These are phyloP conservation scores for Lentinula guzmanii DNA, from an alignment of 768 basidiomycete species.

Conservation along the genomic window DNA sequence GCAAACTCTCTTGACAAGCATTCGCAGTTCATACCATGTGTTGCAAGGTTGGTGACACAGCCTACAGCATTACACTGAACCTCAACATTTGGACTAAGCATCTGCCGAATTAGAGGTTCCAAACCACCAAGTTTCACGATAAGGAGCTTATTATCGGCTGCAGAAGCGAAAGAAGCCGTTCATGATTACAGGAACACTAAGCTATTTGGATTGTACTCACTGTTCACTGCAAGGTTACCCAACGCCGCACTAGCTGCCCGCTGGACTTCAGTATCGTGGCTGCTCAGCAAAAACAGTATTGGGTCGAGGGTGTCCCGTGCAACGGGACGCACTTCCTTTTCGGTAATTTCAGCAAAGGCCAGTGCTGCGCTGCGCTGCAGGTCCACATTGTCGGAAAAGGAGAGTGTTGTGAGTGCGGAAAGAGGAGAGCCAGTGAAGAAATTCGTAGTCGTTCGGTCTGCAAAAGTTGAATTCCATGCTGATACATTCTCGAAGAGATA, in stretches of 20 bases:
- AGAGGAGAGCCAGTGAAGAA: slow-evolving; percentile 95
- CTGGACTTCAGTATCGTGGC: slow-evolving; percentile 98
- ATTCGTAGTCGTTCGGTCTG: slow-evolving; percentile 97
- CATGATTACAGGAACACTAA: slow-evolving; percentile 7
- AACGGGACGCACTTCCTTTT: slow-evolving; percentile 97
- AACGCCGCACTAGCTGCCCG: slow-evolving; percentile 96
- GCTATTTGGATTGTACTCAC: slow-evolving; percentile 42
- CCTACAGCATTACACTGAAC: slow-evolving; percentile 99
- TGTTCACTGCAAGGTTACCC: slow-evolving; percentile 96
- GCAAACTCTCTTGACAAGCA: background rate
- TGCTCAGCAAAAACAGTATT: slow-evolving; percentile 92
- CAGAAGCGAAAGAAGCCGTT: slow-evolving; percentile 11
- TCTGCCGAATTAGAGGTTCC: slow-evolving; percentile 96
- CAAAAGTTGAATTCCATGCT: slow-evolving; percentile 7
- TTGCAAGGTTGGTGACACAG: slow-evolving; percentile 97
- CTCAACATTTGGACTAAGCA: slow-evolving; percentile 98
- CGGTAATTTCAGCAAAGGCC: slow-evolving; percentile 98
- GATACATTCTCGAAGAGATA: background rate
- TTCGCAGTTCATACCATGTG: slow-evolving; percentile 65
- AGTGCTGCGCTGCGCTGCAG: slow-evolving; percentile 96
- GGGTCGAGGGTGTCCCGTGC: slow-evolving; percentile 97
- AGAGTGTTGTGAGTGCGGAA: slow-evolving; percentile 89
- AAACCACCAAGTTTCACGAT: slow-evolving; percentile 97
- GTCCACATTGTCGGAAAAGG: slow-evolving; percentile 99
- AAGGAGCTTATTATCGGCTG: slow-evolving; percentile 98